Conservation (phyloP, 495 filamentous ascomycete genomes). For the Penicillium pancosmium region DNA sequence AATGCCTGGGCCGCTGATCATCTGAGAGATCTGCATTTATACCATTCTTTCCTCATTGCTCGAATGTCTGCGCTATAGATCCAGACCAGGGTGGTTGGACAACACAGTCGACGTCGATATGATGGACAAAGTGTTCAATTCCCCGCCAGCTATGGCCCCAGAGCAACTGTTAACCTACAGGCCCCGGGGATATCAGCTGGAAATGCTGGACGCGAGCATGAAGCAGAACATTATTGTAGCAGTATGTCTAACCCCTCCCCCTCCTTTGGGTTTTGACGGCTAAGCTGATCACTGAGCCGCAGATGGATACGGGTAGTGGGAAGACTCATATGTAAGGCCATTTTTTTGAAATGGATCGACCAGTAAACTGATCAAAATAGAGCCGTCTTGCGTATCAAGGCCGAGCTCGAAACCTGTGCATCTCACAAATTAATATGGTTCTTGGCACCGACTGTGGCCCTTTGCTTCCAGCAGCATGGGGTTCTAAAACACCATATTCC, state of each 20-base stretch:
- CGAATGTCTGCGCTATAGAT: not conserved
- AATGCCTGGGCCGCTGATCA: too few species aligned
- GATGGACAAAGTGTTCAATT: not conserved
- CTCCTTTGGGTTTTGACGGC: not conserved
- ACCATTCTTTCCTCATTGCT: not conserved
- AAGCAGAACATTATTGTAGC: slow-evolving; percentile 81
- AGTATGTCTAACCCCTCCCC: slow-evolving; percentile 46
- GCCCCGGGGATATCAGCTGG: slow-evolving; percentile 78
- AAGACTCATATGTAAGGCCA: slow-evolving; percentile 83
- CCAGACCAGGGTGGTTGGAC: not conserved
- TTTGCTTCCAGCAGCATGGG: slow-evolving; percentile 72
- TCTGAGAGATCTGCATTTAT: too few species aligned
- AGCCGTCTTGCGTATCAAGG: slow-evolving; percentile 74
- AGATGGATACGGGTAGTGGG: slow-evolving; percentile 95
- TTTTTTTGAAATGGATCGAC: not conserved
- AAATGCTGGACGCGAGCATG: slow-evolving; percentile 88
- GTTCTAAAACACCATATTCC: slow-evolving; percentile 66
- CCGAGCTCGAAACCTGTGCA: slow-evolving; percentile 62
- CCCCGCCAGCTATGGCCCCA: not conserved
- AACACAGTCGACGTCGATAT: not conserved
- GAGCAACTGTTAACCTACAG: slow-evolving; percentile 17
- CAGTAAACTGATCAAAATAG: slow-evolving; percentile 39
- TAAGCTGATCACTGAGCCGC: not conserved
- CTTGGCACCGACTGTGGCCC: slow-evolving; percentile 72
- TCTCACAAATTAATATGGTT: slow-evolving; percentile 76